Conservation (phyloP, 2,329 filamentous ascomycete genomes). For the Penicillium sumatraense region DNA sequence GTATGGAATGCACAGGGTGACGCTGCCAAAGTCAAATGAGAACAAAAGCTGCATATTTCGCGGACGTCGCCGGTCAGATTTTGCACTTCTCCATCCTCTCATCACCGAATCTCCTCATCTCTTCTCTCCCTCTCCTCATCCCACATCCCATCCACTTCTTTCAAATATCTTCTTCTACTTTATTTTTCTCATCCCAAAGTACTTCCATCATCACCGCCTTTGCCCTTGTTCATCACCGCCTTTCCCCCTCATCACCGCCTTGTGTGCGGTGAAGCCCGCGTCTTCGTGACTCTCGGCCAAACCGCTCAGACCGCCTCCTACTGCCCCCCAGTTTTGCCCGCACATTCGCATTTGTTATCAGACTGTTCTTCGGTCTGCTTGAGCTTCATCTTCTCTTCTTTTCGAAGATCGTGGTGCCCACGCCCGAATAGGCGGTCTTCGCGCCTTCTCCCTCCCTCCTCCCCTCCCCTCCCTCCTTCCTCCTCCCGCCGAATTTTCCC, state of each 20-base stretch:
- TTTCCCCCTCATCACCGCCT: constrained; percentile 41
- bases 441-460: neutral
- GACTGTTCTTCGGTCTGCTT: too few relatives aligned
- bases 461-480: neutral
- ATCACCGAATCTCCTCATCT: neutral
- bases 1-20: neutral
- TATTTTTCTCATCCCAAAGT: neutral
- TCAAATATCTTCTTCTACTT: neutral
- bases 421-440: constrained; percentile 2
- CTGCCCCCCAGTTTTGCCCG: constrained; percentile 41
- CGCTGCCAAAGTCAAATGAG: constrained; percentile 3
- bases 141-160: neutral
- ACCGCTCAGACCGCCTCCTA: constrained; percentile 39
- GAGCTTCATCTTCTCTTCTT: constrained; percentile 3
- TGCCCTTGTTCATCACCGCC: constrained; percentile 25
- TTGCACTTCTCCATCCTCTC: neutral
- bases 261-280: constrained; percentile 42
- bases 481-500: neutral
- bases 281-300: constrained; percentile 26
- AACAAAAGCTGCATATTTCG: constrained; percentile 12
- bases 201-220: constrained; percentile 7
- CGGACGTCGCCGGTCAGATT: constrained; percentile 1
- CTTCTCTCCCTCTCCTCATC: neutral
- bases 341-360: constrained; percentile 23
- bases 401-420: neutral